phyloP scores from a whole-genome alignment of 2,329 filamentous ascomycete genomes.

The Lachnellula hyalina region DNA sequence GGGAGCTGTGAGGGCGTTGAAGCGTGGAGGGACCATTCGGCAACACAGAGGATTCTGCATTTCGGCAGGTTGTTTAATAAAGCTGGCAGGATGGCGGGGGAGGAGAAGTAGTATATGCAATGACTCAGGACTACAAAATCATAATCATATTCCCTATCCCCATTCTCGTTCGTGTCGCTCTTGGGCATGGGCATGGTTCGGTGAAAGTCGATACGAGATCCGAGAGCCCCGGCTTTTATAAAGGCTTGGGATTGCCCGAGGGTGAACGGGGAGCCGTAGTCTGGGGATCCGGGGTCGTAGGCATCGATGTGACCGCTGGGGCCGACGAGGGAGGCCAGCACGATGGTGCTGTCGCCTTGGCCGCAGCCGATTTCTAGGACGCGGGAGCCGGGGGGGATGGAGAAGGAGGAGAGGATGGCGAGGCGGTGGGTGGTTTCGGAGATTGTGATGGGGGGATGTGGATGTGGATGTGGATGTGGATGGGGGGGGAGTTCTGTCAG shows the following conservation, averaged over 20 bases:
- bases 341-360: conserved; percentile 52
- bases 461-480: background rate
- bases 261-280: conserved; percentile 47
- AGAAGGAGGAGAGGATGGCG: conserved; percentile 33
- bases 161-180: too few relatives aligned
- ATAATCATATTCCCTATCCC: conserved; percentile 27
- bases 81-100: conserved; percentile 31
- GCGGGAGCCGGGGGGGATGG: conserved; percentile 35
- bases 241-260: conserved; percentile 44
- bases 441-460: conserved; percentile 4
- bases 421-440: conserved; percentile 35
- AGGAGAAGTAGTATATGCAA: conserved; percentile 49
- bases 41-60: conserved; percentile 36
- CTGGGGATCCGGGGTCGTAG: conserved; percentile 45
- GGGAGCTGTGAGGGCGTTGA: conserved; percentile 36
- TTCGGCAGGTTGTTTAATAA: conserved; percentile 32
- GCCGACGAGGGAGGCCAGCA: conserved; percentile 45
- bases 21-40: conserved; percentile 42
- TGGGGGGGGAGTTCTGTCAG: too few relatives aligned
- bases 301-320: conserved; percentile 42
- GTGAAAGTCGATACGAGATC: conserved; percentile 40
- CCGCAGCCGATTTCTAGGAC: conserved; percentile 56
- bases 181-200: conserved; percentile 31
- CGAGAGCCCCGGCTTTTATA: conserved; percentile 37
- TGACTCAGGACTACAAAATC: conserved; percentile 46